Conservation (phyloP, 2,329 filamentous ascomycete genomes). For the Ophiocordyceps camponoti-leonardi region DNA sequence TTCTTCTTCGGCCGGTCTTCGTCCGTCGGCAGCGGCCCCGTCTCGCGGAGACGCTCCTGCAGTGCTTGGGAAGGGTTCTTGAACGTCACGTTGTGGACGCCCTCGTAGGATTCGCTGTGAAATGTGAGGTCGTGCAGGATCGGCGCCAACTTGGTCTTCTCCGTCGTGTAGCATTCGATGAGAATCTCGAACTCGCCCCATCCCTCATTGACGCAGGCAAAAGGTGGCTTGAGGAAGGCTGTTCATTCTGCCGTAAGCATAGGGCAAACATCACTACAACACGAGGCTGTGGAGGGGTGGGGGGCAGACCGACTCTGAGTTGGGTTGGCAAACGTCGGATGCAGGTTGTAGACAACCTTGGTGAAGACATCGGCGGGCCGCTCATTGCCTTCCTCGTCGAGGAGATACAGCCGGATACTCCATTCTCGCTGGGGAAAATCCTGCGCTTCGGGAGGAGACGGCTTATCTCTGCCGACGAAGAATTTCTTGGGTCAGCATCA, state of each 20-base stretch:
- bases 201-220: conserved; percentile 80
- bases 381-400: conserved; percentile 77
- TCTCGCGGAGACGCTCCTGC: conserved; percentile 61
- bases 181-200: conserved; percentile 98
- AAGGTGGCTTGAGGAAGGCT: conserved; percentile 75
- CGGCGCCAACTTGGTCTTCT: conserved; percentile 64
- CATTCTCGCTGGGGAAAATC: conserved; percentile 88
- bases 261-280: background rate
- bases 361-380: conserved; percentile 72
- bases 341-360: conserved; percentile 82
- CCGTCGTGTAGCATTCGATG: conserved; percentile 65
- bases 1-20: conserved; percentile 44
- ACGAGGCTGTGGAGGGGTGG: background rate
- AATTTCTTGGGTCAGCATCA: background rate
- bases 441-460: conserved; percentile 48
- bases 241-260: background rate
- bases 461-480: conserved; percentile 44
- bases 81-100: conserved; percentile 66
- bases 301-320: conserved; percentile 52
- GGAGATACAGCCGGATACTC: conserved; percentile 70
- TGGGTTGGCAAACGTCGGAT: conserved; percentile 82
- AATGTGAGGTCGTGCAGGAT: conserved; percentile 91
- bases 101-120: conserved; percentile 62
- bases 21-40: conserved; percentile 68
- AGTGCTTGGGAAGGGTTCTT: conserved; percentile 86